Evolutionary conservation across 169 alveolate genomes (phyloP), one percentile per base, ranked within the genome.

Genomic region (Eimeria praecox): DNA sequence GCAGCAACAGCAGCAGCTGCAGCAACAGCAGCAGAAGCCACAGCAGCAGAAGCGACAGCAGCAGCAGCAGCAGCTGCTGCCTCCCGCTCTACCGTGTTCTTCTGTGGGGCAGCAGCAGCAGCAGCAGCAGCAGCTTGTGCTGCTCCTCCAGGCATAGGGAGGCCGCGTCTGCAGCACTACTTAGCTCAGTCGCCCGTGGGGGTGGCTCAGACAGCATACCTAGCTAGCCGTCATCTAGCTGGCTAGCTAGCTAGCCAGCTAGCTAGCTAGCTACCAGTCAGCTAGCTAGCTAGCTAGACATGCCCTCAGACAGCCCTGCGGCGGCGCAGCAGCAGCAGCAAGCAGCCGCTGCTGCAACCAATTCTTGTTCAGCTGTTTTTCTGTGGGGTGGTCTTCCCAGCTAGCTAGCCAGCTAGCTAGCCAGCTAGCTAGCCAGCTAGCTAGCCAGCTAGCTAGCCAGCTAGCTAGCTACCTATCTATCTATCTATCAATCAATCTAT

Each of bases 281-380:
- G 56, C 56, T 49, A 12, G 56, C 56, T 5, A 49, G 56, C 56
- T 49, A 49, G 56, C 56, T 49, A 49, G 56, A 5, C 56, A 12
- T 49, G 12, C 12, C 56, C 20, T 9, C 27, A 64, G 75, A n/a
- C 75, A 24, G 75, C 75, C n/a, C 35, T 64, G 40, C 75, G 56
- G 56, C 75, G 35, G 75, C 30, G 75, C 75, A 64, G 75, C 75
- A 64, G 75, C 75, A 64, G 75, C 75, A 64, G 75, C 75, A 30
- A 5, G 56, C 5, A 49, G 56, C 56, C 12, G 56, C 56, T 49
- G 56, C 12, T 49, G 12, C 20, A 12, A 49, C 56, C 20, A 5
- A 49, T 12, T 12, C 12, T 49, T 49, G 56, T n/a, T n/a, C n/a
- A n/a, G n/a, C 75, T 30, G 75, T 64, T 64, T 30, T 64, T 22